Base-by-base conservation (phyloP, 2,329 filamentous ascomycete species). In the Sporothrix mexicana region DNA sequence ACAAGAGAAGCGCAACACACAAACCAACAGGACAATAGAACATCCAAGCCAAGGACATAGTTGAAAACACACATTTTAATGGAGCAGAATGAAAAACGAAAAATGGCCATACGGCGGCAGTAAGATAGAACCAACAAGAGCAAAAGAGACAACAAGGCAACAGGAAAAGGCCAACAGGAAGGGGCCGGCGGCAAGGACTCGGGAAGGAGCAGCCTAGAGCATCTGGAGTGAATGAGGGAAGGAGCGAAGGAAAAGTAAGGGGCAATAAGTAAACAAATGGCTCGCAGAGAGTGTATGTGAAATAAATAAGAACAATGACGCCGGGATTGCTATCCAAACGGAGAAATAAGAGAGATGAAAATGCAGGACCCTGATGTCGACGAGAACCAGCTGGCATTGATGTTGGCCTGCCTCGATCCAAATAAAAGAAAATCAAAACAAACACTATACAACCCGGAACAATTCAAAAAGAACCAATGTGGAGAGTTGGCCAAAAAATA, bases 181-280 rank as follows among this genome's bases (percentile, higher is more conserved):
- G 9, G 23, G 62, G 45, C 62, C 45, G 62, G 62, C 62, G 62
- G 62, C 45, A 67, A 49, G 62, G 59, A 23, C 43, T 66, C 23
- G 43, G 41, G 12, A 47, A 66, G 62, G 41, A 49, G 20, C 41
- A 49, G 49, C 62, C 7, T 23, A 59, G 20, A 36, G 30, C 30
- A 36, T 36, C 30, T 36, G n/a, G 15, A 59, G 23, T 3, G 17
- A 41, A 62, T 12, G 10, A n/a, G 12, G 41, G 36, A 64, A 15
- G 36, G 36, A n/a, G 20, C 25, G 30, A 25, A 17, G 17, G 57
- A 43, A 25, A 66, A 49, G 41, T 15, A 66, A 47, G 17, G n/a
- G 59, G 59, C 12, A 62, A 10, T 8, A 62, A 43, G 59, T 62
- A 62, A 62, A 62, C 59, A 43, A 45, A 61, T 7, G 30, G 30